These are phyloP conservation scores for Phytophthora ramorum DNA, from an alignment of 352 stramenopile genomes.

Conservation along the genomic window DNA sequence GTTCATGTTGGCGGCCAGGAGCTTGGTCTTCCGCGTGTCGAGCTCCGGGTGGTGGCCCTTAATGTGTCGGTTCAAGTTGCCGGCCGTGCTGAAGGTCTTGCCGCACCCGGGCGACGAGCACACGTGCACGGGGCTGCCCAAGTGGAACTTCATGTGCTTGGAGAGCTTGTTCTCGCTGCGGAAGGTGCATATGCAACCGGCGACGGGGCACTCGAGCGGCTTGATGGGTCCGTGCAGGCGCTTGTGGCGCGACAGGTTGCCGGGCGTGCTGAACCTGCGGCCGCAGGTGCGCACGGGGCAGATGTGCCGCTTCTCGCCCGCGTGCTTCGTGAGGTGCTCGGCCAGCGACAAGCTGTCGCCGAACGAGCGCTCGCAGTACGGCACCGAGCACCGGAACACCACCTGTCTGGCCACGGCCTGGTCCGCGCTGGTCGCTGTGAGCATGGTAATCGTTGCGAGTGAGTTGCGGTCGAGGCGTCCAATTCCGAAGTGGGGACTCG, in stretches of 20 bases:
- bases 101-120: slow-evolving; percentile 48
- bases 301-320: slow-evolving; percentile 55
- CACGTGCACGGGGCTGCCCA: slow-evolving; percentile 55
- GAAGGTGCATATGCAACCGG: slow-evolving; percentile 59
- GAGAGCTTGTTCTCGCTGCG: slow-evolving; percentile 65
- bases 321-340: slow-evolving; percentile 58
- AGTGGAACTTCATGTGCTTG: slow-evolving; percentile 74
- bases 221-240: slow-evolving; percentile 60
- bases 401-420: slow-evolving; percentile 5
- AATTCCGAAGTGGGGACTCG: slow-evolving; percentile 32
- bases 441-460: background rate
- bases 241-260: slow-evolving; percentile 70
- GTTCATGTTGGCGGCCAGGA: slow-evolving; percentile 19
- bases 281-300: slow-evolving; percentile 58
- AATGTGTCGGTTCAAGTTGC: slow-evolving; percentile 69
- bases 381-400: slow-evolving; percentile 41
- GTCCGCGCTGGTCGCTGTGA: slow-evolving; percentile 7
- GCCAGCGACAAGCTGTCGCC: slow-evolving; percentile 46
- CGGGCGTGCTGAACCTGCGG: slow-evolving; percentile 59
- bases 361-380: slow-evolving; percentile 44
- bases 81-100: slow-evolving; percentile 69
- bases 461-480: slow-evolving; percentile 1
- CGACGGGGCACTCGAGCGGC: slow-evolving; percentile 54
- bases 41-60: slow-evolving; percentile 57
- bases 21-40: slow-evolving; percentile 33